These are phyloP conservation scores for Kalmanozyma brasiliensis DNA, from an alignment of 1,284 basidiomycete species.

Conservation along the genomic window DNA sequence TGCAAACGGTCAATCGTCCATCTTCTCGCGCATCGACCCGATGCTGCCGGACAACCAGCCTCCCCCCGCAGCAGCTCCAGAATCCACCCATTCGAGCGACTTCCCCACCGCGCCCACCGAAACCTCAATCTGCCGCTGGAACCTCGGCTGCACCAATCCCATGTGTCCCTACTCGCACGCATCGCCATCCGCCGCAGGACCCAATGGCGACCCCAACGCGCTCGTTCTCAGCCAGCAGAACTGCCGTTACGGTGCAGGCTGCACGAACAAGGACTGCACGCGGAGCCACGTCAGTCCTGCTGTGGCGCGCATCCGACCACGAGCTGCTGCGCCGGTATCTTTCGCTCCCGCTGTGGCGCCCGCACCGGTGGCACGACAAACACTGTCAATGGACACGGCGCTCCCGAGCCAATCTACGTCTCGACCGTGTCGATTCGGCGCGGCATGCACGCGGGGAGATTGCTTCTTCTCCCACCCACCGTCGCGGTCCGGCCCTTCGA, in stretches of 20 bases:
- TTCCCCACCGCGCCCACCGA: constrained; percentile 56
- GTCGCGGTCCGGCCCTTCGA: neutral
- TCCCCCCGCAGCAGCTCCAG: constrained; percentile 3
- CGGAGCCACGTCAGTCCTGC: constrained; percentile 63
- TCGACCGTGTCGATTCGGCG: constrained; percentile 49
- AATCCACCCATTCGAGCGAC: constrained; percentile 13
- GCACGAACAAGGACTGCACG: constrained; percentile 59
- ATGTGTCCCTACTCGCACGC: constrained; percentile 63
- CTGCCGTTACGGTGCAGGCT: constrained; percentile 52
- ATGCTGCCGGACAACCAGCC: constrained; percentile 59
- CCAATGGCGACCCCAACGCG: constrained; percentile 47
- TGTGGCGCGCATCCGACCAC: constrained; percentile 9
- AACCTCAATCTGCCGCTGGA: constrained; percentile 57
- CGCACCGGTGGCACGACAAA: constrained; percentile 2
- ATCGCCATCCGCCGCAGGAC: constrained; percentile 54
- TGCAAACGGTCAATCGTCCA: constrained; percentile 21
- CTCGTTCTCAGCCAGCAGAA: constrained; percentile 58
- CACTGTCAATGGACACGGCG: constrained; percentile 25
- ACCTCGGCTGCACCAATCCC: constrained; percentile 61
- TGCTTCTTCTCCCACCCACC: constrained; percentile 56
- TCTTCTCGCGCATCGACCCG: constrained; percentile 59
- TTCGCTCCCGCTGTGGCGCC: neutral
- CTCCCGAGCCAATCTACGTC: constrained; percentile 13
- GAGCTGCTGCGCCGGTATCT: neutral
- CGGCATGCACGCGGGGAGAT: constrained; percentile 45